These are phyloP conservation scores for Pneumocystis carinii DNA, from an alignment of 1,139 yeast species.

Conservation along the genomic window DNA sequence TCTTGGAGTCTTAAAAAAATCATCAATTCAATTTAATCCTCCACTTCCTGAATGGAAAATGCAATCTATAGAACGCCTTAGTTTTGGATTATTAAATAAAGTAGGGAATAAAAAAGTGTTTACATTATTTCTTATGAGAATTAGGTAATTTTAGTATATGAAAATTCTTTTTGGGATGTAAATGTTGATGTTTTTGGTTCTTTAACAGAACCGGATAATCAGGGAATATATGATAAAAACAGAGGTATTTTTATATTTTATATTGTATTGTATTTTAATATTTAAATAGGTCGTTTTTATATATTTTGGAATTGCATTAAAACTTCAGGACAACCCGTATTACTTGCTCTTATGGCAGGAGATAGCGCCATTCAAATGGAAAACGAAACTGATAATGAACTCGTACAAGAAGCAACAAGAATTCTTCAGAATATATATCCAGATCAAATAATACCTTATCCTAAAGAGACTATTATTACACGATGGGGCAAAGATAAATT, in stretches of 20 bases:
- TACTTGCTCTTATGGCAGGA: constrained; percentile 30
- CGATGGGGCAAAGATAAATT: constrained; percentile 32
- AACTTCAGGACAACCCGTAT: constrained; percentile 26
- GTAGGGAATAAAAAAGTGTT: constrained; percentile 13
- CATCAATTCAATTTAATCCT: constrained; percentile 29
- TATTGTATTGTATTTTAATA: constrained; percentile 10
- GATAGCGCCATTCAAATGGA: constrained; percentile 26
- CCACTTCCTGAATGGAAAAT: constrained; percentile 31
- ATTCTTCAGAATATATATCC: constrained; percentile 23
- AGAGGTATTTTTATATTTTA: constrained; percentile 16
- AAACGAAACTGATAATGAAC: constrained; percentile 23
- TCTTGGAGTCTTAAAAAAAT: constrained; percentile 29
- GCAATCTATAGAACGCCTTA: constrained; percentile 28
- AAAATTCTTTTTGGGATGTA: constrained; percentile 29
- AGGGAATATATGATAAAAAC: constrained; percentile 10
- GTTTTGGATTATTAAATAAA: constrained; percentile 30
- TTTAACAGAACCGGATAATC: constrained; percentile 17
- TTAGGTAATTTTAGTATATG: constrained; percentile 25
- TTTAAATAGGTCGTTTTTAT: constrained; percentile 27
- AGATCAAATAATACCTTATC: constrained; percentile 16
- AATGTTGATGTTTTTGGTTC: constrained; percentile 25
- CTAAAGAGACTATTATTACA: constrained; percentile 30
- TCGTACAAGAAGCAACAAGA: constrained; percentile 25
- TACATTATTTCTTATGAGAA: neutral
- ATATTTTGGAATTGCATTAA: constrained; percentile 28